phyloP scores from a whole-genome alignment of 495 filamentous ascomycete genomes.

The Hyaloscypha bicolor region DNA sequence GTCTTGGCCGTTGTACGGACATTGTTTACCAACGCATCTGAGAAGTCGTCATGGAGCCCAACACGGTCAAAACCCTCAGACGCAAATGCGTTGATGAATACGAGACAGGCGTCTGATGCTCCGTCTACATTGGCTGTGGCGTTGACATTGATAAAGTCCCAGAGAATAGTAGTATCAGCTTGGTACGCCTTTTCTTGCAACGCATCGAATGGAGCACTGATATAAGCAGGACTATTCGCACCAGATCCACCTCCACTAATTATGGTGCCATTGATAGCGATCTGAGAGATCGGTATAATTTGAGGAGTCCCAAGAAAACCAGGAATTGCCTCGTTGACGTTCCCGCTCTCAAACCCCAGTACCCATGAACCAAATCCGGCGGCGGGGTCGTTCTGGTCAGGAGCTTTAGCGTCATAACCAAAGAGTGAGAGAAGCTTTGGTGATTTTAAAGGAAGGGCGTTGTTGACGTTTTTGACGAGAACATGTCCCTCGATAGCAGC shows the following conservation, averaged over 20 bases:
- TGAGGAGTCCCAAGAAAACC: too few species aligned
- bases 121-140: constrained; percentile 24
- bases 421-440: constrained; percentile 49
- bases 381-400: too few species aligned
- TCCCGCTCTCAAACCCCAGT: too few species aligned
- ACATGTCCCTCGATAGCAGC: constrained; percentile 56
- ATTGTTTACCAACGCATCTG: too few species aligned
- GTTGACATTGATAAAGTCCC: constrained; percentile 40
- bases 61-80: constrained; percentile 55
- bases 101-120: constrained; percentile 65
- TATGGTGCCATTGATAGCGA: constrained; percentile 66
- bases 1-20: too few species aligned
- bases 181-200: constrained; percentile 52
- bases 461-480: constrained; percentile 60
- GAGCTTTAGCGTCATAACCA: constrained; percentile 45
- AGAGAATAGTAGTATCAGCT: constrained; percentile 55
- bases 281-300: background rate
- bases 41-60: background rate
- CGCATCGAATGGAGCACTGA: constrained; percentile 57
- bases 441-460: constrained; percentile 53
- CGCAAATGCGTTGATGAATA: constrained; percentile 62
- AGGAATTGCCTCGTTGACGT: too few species aligned
- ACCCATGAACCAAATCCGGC: too few species aligned
- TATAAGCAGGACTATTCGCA: constrained; percentile 16
- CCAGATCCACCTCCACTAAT: constrained; percentile 61